Evolutionary conservation across 2,329 filamentous ascomycete species (phyloP), one percentile per base, ranked within the genome.

Genomic region (Colletotrichum theobromicola): DNA sequence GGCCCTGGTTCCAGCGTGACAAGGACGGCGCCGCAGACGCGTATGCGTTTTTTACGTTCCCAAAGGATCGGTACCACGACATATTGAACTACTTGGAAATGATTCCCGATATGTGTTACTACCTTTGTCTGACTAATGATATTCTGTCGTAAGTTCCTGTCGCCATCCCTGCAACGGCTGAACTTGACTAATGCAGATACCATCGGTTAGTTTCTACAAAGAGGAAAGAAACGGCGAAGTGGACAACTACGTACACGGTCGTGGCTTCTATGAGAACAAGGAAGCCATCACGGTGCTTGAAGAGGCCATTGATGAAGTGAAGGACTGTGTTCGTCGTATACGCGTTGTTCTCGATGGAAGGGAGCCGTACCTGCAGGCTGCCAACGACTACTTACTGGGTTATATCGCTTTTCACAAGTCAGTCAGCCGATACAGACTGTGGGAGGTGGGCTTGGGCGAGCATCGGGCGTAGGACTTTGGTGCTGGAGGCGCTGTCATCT

Each of bases 11-110:
- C 12, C 6, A 34, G 18, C 28, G 57, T 21, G 57, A 34, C 7
- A 60, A 60, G 32, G 57, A 60, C n/a, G 57, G 57, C 8, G 57
- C 34, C 21, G 5, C 18, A 8, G 28, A 60, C 5, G 57, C 57
- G 18, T 60, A 34, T 24, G 57, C 57, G 16, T 18, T 30, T 30
- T 60, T 60, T 28, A 60, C 30, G 15, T 60, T 60, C 21, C 57
- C 30, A 28, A 60, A 60, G 28, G 28, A 18, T 21, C 57, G 13
- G 28, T 60, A 34, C 21, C 28, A 16, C 16, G 57, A 60, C 30
- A 15, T 34, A 12, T 60, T 8, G 18, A 60, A 60, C 28, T 60
- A 32, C 7, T 15, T 60, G 30, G 57, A 34, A 9, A 60, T 24
- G 16, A 60, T 60, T 5, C 57, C 57, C 8, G 57, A 34, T 15